Evolutionary conservation across 352 stramenopile species (phyloP), one percentile per base, ranked within the genome.

Genomic region (Phytophthora cactorum): DNA sequence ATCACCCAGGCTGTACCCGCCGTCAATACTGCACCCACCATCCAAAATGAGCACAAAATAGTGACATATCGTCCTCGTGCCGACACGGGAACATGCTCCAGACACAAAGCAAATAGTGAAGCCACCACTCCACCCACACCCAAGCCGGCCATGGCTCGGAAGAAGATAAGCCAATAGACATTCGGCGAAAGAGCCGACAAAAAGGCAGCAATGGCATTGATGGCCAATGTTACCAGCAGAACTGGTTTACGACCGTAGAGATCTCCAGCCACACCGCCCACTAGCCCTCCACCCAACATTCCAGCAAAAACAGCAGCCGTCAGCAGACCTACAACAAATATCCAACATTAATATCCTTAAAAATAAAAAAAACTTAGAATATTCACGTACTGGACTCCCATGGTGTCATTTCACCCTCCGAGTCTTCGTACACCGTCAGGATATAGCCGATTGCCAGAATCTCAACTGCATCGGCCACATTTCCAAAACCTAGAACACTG

Each of bases 391-490:
- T 94, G 12, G 82, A 90, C 58, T 93, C 68, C 83, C 78, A 93
- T n/a, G 83, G 64, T 1, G 83, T 88, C 59, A 93, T 86, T 10
- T 64, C 71, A 8, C 81, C 80, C 51, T 92, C 82, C 0, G 74
- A 76, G 39, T 90, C 78, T 69, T 90, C 83, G 53, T 91, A 91
- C 0, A 90, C 81, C 0, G 79, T 88, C 38, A 97, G 59, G 44
- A 97, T 96, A 66, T 96, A 97, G 10, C 91, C 90, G 49, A 97
- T 95, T 41, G 86, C 87, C 14, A 97, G 78, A 63, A 97, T 93
- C 73, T 97, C 91, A 14, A 97, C 90, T 2, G 91, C 91, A 66
- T 97, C 91, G 0, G 89, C 88, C 2, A 95, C 90, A 72, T 97
- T 97, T 17, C 85, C 91, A 46, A 90, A 81, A 0, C 86, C 86